phyloP scores from a whole-genome alignment of 1,139 yeast species.

The Magnusiomyces tetraspermus region DNA sequence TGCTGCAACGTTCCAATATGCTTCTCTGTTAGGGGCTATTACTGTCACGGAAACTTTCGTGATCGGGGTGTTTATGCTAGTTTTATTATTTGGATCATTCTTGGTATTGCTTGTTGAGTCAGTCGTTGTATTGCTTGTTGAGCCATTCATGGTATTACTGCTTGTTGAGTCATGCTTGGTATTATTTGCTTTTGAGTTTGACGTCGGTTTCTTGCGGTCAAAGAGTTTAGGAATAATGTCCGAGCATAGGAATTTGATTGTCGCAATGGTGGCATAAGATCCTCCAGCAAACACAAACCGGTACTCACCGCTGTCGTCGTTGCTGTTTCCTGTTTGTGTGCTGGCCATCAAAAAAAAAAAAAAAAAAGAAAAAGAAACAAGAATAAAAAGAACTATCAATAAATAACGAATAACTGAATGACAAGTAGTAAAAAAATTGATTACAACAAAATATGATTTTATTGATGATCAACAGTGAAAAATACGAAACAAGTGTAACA shows the following conservation, averaged over 20 bases:
- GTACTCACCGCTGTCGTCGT: not conserved
- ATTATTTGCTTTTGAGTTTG: no score
- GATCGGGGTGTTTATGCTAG: not conserved
- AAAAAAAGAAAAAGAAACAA: not conserved
- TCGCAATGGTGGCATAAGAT: constrained; percentile 11
- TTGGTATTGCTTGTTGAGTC: no score
- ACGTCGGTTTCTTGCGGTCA: no score
- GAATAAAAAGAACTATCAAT: not conserved
- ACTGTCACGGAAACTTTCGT: constrained; percentile 8
- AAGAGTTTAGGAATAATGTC: constrained; percentile 10
- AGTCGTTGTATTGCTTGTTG: no score
- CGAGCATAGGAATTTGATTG: constrained; percentile 10
- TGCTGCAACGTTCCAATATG: constrained; percentile 16
- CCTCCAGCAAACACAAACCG: constrained; percentile 14
- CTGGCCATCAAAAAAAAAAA: not conserved
- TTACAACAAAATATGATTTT: no score
- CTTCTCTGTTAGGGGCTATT: constrained; percentile 13
- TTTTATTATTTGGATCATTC: no score
- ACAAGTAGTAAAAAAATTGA: no score
- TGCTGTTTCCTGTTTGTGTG: not conserved
- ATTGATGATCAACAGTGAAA: not conserved
- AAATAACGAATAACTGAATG: no score
- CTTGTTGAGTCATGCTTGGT: no score
- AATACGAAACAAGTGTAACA: not conserved
- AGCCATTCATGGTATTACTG: no score